A percentile compares a stretch with the other conserved stretches of the same genome.
phyloP scores from a whole-genome alignment of 1,284 basidiomycete genomes.

The Apiotrichum sp. region DNA sequence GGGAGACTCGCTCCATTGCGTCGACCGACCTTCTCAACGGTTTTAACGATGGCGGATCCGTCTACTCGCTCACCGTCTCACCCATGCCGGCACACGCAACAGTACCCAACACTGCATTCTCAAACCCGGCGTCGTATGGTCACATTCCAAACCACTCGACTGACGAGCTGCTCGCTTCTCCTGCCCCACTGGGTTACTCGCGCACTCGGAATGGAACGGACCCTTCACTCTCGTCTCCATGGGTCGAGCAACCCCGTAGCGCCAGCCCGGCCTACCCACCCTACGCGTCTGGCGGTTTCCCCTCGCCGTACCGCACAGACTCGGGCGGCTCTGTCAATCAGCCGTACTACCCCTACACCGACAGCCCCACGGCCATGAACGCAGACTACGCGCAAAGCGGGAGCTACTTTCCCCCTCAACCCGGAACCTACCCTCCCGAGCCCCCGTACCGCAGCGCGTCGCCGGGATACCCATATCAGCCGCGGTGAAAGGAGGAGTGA shows the following conservation, averaged over 20 bases:
- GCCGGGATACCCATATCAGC: not conserved
- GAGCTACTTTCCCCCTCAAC: too few relatives aligned
- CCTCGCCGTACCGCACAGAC: not conserved
- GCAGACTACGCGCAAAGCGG: too few relatives aligned
- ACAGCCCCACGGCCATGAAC: not conserved
- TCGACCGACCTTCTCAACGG: slow-evolving; percentile 31
- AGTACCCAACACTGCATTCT: not conserved
- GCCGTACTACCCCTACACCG: not conserved
- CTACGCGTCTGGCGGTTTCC: not conserved
- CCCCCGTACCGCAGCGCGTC: not conserved
- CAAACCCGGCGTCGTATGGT: not conserved
- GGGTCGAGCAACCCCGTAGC: not conserved
- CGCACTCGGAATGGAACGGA: not conserved
- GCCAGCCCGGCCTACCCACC: not conserved
- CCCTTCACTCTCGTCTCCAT: not conserved
- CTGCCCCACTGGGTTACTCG: not conserved
- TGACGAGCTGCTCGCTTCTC: slow-evolving; percentile 27
- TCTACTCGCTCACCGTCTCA: not conserved
- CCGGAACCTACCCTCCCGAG: too few relatives aligned
- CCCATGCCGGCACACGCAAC: not conserved
- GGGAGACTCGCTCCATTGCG: slow-evolving; percentile 39
- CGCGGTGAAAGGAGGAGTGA: too few relatives aligned
- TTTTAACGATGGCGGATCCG: slow-evolving; percentile 12
- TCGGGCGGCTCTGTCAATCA: slow-evolving; percentile 15
- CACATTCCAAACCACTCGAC: slow-evolving; percentile 29